phyloP scores from a whole-genome alignment of 1,284 basidiomycete species.

The Tremellales sp. region DNA sequence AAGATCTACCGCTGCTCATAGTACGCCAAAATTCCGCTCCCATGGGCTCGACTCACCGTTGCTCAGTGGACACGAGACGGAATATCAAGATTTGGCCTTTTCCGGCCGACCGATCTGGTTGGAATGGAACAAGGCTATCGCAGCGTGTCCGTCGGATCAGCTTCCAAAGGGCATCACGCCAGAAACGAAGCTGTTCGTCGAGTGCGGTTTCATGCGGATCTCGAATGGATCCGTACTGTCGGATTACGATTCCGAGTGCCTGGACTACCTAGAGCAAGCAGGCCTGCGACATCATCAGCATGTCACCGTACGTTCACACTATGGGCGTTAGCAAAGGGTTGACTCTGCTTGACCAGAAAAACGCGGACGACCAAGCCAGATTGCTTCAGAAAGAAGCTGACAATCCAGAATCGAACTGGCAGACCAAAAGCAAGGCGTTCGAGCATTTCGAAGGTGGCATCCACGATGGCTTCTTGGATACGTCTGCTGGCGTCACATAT shows the following conservation, averaged over 20 bases:
- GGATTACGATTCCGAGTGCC: constrained; percentile 10
- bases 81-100: constrained; percentile 22
- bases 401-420: constrained; percentile 8
- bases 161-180: constrained; percentile 18
- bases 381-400: constrained; percentile 6
- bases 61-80: constrained; percentile 11
- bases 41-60: neutral
- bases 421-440: constrained; percentile 2
- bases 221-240: constrained; percentile 7
- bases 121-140: constrained; percentile 18
- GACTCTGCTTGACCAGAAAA: constrained; percentile 7
- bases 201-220: constrained; percentile 16
- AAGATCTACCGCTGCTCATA: constrained; percentile 22
- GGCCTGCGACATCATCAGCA: constrained; percentile 14
- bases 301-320: constrained; percentile 8
- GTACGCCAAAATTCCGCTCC: neutral
- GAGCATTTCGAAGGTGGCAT: constrained; percentile 6
- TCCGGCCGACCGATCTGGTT: constrained; percentile 15
- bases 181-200: constrained; percentile 10
- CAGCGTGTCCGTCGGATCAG: constrained; percentile 6
- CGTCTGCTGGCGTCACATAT: constrained; percentile 19
- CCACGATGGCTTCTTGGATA: constrained; percentile 17
- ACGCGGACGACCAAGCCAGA: constrained; percentile 5
- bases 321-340: neutral
- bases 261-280: constrained; percentile 12